Conservation (phyloP, 345 rosid genomes). For the Limnanthes douglasii region DNA sequence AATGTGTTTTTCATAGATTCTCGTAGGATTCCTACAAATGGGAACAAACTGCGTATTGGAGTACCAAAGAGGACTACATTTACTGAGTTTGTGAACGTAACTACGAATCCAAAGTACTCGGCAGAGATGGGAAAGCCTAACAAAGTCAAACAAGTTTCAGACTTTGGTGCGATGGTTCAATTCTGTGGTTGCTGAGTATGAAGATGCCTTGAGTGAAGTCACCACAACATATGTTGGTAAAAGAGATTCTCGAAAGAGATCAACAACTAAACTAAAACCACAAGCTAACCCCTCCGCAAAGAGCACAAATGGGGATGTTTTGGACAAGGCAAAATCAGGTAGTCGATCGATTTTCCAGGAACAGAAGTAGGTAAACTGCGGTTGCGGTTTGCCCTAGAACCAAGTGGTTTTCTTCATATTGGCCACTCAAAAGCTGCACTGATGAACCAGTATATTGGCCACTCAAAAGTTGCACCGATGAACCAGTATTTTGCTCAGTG, state of each 20-base stretch:
- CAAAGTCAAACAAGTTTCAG: conserved; percentile 83
- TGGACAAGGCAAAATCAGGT: conserved; percentile 42
- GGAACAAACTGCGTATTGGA: too few relatives aligned
- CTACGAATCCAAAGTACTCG: too few relatives aligned
- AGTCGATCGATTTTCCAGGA: conserved; percentile 51
- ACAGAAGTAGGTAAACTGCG: conserved; percentile 73
- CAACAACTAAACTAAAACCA: too few relatives aligned
- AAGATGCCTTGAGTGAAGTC: conserved; percentile 34
- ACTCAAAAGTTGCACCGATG: conserved; percentile 73
- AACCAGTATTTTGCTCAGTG: conserved; percentile 81
- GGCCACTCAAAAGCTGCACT: conserved; percentile 94
- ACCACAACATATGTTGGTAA: conserved; percentile 33
- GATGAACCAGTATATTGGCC: too few relatives aligned
- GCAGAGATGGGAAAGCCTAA: conserved; percentile 83
- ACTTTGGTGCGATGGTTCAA: conserved; percentile 78
- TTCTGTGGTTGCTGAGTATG: conserved; percentile 46
- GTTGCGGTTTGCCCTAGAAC: conserved; percentile 91
- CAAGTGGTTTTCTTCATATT: conserved; percentile 93
- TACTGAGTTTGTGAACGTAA: too few relatives aligned
- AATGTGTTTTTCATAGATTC: too few relatives aligned
- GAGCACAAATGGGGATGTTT: conserved; percentile 19
- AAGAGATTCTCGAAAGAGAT: conserved; percentile 46
- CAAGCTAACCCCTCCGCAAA: conserved; percentile 23
- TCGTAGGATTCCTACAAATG: too few relatives aligned
- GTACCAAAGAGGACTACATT: too few relatives aligned